A percentile compares a stretch with the other conserved stretches of the same genome.
These are phyloP conservation scores for Bipolaris zeicola DNA, from an alignment of 2,329 filamentous ascomycete species.

Conservation along the genomic window DNA sequence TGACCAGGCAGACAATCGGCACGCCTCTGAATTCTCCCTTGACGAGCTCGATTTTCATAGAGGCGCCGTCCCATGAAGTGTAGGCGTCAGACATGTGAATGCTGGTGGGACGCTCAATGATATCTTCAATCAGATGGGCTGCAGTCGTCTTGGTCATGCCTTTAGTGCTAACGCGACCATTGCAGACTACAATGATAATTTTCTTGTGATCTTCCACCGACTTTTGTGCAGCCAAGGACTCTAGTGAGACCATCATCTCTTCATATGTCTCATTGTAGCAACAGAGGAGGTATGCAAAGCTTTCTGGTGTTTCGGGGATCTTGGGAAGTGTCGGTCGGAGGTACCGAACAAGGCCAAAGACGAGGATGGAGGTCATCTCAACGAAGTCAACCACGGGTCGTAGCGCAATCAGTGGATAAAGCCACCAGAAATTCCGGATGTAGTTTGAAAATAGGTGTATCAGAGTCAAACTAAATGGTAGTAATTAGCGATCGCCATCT, in stretches of 20 bases:
- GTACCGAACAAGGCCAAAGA: not conserved
- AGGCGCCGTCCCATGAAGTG: conserved; percentile 5
- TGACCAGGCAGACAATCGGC: conserved; percentile 8
- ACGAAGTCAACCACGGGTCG: not conserved
- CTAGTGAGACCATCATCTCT: conserved; percentile 6
- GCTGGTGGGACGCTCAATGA: conserved; percentile 3
- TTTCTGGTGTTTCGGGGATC: conserved; percentile 1
- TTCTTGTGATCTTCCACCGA: conserved; percentile 7
- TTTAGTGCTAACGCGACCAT: conserved; percentile 10
- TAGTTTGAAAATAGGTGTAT: conserved; percentile 2
- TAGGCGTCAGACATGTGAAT: not conserved
- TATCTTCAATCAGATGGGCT: conserved; percentile 8
- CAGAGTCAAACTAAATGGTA: not conserved
- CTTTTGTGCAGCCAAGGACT: conserved; percentile 8
- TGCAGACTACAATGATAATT: conserved; percentile 6
- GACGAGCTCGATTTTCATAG: conserved; percentile 6
- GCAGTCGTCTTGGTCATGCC: conserved; percentile 8
- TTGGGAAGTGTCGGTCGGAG: not conserved
- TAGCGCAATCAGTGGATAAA: not conserved
- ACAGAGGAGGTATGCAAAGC: conserved; percentile 4
- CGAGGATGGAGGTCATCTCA: conserved; percentile 3
- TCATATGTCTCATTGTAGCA: conserved; percentile 11
- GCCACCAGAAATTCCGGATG: not conserved
- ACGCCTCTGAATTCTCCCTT: conserved; percentile 9
- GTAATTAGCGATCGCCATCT: not conserved